Conservation (phyloP, 345 rosid species). For the Lepidium didymum region DNA sequence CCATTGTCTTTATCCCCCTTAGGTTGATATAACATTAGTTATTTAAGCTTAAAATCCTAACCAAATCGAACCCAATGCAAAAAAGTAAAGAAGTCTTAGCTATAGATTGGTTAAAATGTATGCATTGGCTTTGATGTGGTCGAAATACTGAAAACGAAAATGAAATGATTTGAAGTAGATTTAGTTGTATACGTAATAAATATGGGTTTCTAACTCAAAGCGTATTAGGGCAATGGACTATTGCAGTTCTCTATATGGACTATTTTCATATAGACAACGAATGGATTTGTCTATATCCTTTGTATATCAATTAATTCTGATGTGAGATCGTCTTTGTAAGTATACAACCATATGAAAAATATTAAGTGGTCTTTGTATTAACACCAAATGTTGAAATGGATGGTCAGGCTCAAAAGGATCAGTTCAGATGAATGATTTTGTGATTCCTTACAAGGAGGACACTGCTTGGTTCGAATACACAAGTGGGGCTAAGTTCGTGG, state of each 20-base stretch:
- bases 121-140: neutral
- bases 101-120: neutral
- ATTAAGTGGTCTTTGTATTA: neutral
- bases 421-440: slow-evolving; percentile 41
- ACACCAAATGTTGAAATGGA: neutral
- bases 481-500: slow-evolving; percentile 41
- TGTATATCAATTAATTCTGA: too few species aligned
- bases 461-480: slow-evolving; percentile 45
- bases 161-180: neutral
- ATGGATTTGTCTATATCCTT: too few species aligned
- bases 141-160: neutral
- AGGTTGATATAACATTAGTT: neutral
- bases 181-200: too few species aligned
- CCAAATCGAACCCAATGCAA: neutral
- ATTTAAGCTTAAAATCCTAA: neutral
- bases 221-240: too few species aligned
- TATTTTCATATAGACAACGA: too few species aligned
- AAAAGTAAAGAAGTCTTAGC: neutral
- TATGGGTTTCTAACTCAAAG: too few species aligned
- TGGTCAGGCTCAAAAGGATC: slow-evolving; percentile 43
- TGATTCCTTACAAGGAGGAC: slow-evolving; percentile 50
- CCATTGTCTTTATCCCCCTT: neutral
- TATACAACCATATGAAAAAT: neutral
- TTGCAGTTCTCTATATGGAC: too few species aligned
- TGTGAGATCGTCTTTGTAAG: too few species aligned